These are phyloP conservation scores for Sarocladiaceae sp. DNA, from an alignment of 2,329 filamentous ascomycete species.

Conservation along the genomic window DNA sequence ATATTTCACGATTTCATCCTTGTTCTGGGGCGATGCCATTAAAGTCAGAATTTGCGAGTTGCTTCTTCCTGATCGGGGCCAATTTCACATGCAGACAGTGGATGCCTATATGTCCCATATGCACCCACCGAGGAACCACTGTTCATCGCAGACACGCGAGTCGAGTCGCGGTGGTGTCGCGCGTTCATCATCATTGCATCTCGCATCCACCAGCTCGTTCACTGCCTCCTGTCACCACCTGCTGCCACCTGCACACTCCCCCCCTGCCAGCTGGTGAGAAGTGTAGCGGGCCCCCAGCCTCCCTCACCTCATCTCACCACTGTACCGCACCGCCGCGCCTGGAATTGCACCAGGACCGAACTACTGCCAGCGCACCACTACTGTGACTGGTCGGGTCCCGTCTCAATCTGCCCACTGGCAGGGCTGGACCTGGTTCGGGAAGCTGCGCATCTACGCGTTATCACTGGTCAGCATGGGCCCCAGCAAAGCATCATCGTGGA, in stretches of 20 bases:
- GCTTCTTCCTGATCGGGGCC: constrained; percentile 5
- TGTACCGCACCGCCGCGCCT: too few species aligned
- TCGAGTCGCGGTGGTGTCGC: neutral
- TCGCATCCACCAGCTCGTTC: neutral
- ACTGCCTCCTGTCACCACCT: neutral
- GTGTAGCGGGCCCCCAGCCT: constrained; percentile 7
- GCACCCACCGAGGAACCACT: too few species aligned
- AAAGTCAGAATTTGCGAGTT: neutral
- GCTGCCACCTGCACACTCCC: constrained; percentile 4
- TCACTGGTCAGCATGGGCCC: constrained; percentile 1
- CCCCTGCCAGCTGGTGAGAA: neutral
- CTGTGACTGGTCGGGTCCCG: neutral
- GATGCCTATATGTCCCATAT: neutral
- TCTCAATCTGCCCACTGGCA: constrained; percentile 4
- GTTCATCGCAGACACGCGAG: neutral
- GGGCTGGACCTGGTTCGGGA: constrained; percentile 3
- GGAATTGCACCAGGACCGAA: too few species aligned
- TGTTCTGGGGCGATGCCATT: neutral
- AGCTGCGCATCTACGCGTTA: neutral
- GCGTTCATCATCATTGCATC: neutral
- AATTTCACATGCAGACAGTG: constrained; percentile 9
- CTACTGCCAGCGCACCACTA: constrained; percentile 6
- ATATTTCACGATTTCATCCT: neutral
- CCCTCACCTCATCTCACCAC: neutral
- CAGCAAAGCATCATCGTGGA: constrained; percentile 4